Evolutionary conservation across 495 filamentous ascomycete species (phyloP).

Genomic region (Penicillium canariense): DNA sequence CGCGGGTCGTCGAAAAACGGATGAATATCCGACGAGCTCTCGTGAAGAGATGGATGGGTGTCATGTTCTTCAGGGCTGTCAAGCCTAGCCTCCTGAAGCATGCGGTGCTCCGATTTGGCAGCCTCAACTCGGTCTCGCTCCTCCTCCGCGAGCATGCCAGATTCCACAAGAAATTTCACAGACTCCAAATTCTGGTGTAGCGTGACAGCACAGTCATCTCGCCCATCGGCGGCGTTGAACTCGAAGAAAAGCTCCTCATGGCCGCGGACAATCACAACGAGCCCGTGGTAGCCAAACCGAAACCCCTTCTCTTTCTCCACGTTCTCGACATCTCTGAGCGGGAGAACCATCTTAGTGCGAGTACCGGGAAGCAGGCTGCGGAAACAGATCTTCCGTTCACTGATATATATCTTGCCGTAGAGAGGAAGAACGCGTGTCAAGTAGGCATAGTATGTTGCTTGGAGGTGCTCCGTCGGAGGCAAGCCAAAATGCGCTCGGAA

Average conservation of each 20-base stretch:
- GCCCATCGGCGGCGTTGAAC: constrained; percentile 69
- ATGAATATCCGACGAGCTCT: constrained; percentile 46
- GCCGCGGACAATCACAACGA: constrained; percentile 87
- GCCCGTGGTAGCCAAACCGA: constrained; percentile 83
- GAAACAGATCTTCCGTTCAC: constrained; percentile 88
- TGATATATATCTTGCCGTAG: constrained; percentile 96
- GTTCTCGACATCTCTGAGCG: constrained; percentile 89
- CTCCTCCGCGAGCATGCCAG: constrained; percentile 63
- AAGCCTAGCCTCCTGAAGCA: constrained; percentile 74
- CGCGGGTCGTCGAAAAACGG: constrained; percentile 91
- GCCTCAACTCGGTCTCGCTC: constrained; percentile 70
- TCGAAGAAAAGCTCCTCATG: constrained; percentile 98
- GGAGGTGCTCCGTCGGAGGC: constrained; percentile 77
- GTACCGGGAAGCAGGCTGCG: constrained; percentile 87
- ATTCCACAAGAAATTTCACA: constrained; percentile 68
- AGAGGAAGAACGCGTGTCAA: constrained; percentile 85
- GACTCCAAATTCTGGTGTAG: constrained; percentile 73
- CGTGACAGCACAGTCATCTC: constrained; percentile 87
- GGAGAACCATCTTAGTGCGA: constrained; percentile 89
- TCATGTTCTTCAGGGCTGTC: constrained; percentile 60
- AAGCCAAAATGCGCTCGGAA: constrained; percentile 91
- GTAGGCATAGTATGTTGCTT: constrained; percentile 86
- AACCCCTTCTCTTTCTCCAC: constrained; percentile 95
- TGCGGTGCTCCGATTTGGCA: constrained; percentile 78
- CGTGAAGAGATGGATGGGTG: constrained; percentile 35